phyloP scores from a whole-genome alignment of 129 eudicot genomes.

The Centaurea solstitialis region DNA sequence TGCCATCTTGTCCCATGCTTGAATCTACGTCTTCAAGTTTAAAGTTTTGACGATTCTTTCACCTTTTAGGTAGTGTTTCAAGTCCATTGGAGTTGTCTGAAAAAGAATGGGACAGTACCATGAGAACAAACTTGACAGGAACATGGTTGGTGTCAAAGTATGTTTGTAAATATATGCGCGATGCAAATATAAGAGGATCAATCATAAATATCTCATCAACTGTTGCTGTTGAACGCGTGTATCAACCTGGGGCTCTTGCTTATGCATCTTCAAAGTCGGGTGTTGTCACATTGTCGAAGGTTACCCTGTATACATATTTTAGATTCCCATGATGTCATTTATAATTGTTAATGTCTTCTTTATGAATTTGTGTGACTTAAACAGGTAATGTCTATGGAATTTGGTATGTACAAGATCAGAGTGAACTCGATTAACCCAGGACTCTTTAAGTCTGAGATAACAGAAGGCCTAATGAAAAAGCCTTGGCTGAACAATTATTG shows the following conservation, averaged over 20 bases:
- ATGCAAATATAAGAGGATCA: constrained; percentile 67
- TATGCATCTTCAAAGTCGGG: constrained; percentile 67
- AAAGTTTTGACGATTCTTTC: neutral
- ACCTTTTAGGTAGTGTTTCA: constrained; percentile 52
- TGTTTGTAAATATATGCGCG: constrained; percentile 70
- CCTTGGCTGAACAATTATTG: constrained; percentile 19
- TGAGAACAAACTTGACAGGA: constrained; percentile 66
- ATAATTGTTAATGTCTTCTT: neutral
- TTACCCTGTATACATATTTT: neutral
- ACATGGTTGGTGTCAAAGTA: constrained; percentile 48
- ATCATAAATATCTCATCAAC: constrained; percentile 68
- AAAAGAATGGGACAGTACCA: constrained; percentile 62
- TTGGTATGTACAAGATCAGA: constrained; percentile 3
- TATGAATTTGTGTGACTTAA: neutral
- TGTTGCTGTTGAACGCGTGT: constrained; percentile 74
- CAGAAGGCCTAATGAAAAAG: neutral
- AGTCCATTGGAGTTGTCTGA: constrained; percentile 57
- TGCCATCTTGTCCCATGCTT: neutral
- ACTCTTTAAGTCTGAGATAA: constrained; percentile 26
- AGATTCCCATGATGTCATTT: neutral
- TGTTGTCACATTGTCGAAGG: constrained; percentile 50
- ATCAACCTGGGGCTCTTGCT: constrained; percentile 58
- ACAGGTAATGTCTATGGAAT: constrained; percentile 28
- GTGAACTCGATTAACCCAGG: constrained; percentile 18
- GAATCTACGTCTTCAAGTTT: neutral